Evolutionary conservation across 169 alveolate genomes (phyloP), one percentile per base, ranked within the genome.

Genomic region (Plasmodium relictum): DNA sequence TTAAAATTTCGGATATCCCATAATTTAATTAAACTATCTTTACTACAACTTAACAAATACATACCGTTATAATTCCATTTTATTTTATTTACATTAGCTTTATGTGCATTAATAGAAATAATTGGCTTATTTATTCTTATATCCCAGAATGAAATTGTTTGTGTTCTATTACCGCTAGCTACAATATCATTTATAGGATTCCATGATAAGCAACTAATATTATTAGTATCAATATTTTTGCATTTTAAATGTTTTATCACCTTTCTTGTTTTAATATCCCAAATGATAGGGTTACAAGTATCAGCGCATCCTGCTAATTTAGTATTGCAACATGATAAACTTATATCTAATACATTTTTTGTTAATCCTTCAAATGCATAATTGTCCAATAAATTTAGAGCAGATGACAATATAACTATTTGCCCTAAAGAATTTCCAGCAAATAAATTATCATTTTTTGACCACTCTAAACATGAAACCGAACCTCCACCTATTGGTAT

Each of bases 121-220:
- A 95, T 93, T 22, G 96, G 97, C 31, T 68, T 65, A n/a, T 92
- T 89, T 12, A 94, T 90, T 50, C 94, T 59, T 18, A 97, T 94
- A 52, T 96, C 98, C 98, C 98, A 96, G 9, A 96, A 87, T 37
- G 96, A 94, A n/a, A 96, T 87, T 69, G 95, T 94, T 72, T 95
- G 92, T 44, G 95, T 93, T 85, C 93, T 93, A 68, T 95, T 93
- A 42, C 98, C 97, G 10, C 97, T 94, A 59, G 96, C 98, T 69
- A 95, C 91, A 18, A 96, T 88, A 24, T 95, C 89, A 73, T 91
- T 93, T 62, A 88, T 62, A 4, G 98, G 97, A 73, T 96, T 96
- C 98, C 98, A 96, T 73, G 95, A 95, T 56, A 95, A 70, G 54
- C 98, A 96, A 16, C 96, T 80, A 26, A 91, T 92, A 63, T 93